These are phyloP conservation scores for Hypomyces perniciosus DNA, from an alignment of 2,329 filamentous ascomycete genomes.

Conservation along the genomic window DNA sequence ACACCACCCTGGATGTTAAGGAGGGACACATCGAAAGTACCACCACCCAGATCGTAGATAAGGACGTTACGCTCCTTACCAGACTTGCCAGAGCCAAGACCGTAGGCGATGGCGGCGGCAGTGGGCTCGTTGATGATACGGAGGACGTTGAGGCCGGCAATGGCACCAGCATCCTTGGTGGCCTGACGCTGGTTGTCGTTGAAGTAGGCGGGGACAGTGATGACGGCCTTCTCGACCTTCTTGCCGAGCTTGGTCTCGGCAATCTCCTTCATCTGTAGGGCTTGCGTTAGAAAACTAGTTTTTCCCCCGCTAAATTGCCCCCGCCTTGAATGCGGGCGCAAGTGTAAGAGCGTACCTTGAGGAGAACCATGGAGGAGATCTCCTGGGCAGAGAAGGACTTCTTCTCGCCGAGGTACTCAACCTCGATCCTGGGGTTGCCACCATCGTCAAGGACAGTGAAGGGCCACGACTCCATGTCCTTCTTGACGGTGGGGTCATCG, in stretches of 20 bases:
- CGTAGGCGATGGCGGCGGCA: constrained; percentile 95
- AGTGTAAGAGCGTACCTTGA: constrained; percentile 61
- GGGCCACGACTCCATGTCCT: constrained; percentile 97
- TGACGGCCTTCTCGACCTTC: constrained; percentile 98
- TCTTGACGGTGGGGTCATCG: constrained; percentile 95
- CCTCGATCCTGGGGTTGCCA: constrained; percentile 85
- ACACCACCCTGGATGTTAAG: constrained; percentile 99
- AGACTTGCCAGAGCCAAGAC: constrained; percentile 89
- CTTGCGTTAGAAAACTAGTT: background rate
- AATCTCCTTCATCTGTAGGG: constrained; percentile 90
- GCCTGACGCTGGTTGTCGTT: constrained; percentile 99
- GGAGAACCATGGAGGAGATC: constrained; percentile 97
- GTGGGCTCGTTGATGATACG: constrained; percentile 99
- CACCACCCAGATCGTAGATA: constrained; percentile 99
- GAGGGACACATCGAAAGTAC: constrained; percentile 99
- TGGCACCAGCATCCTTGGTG: constrained; percentile 98
- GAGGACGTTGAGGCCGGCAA: constrained; percentile 94
- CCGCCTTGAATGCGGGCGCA: background rate
- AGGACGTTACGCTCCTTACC: constrained; percentile 98
- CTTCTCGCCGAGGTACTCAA: constrained; percentile 89
- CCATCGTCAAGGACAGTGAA: constrained; percentile 95
- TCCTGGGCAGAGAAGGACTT: constrained; percentile 98
- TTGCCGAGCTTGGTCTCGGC: constrained; percentile 97
- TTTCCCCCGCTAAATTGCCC: background rate
- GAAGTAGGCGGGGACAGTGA: constrained; percentile 99